These are phyloP conservation scores for Carex myosuroides DNA, from an alignment of 176 grass and related monocot species.

Conservation along the genomic window DNA sequence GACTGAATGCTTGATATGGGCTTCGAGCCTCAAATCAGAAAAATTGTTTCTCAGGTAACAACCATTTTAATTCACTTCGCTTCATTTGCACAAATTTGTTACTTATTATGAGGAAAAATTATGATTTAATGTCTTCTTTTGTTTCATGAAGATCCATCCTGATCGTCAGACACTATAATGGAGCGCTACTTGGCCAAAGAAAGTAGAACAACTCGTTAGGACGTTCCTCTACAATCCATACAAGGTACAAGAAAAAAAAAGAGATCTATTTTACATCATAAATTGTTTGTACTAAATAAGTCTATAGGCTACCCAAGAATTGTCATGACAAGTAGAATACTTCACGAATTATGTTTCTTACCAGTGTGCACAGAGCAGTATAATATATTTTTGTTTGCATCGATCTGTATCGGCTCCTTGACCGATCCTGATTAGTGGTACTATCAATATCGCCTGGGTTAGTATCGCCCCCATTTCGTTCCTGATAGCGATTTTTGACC, in stretches of 20 bases:
- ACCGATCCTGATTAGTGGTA: no score
- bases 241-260: constrained; percentile 45
- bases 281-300: neutral
- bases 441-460: no score
- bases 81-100: neutral
- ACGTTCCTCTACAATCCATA: constrained; percentile 86
- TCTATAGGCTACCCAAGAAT: neutral
- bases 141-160: constrained; percentile 70
- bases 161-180: constrained; percentile 96
- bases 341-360: neutral
- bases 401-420: no score
- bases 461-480: no score
- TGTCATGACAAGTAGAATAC: neutral
- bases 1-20: constrained; percentile 98
- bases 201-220: constrained; percentile 87
- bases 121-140: constrained; percentile 17
- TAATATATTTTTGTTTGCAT: neutral
- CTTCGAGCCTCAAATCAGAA: constrained; percentile 96
- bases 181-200: constrained; percentile 99
- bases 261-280: constrained; percentile 1
- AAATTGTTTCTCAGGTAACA: constrained; percentile 92
- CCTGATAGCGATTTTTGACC: no score
- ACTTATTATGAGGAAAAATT: constrained; percentile 6
- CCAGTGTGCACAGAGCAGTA: neutral
- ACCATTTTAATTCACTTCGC: neutral